Base-by-base conservation (phyloP, 169 alveolate species). In the Babesia gibsoni region DNA sequence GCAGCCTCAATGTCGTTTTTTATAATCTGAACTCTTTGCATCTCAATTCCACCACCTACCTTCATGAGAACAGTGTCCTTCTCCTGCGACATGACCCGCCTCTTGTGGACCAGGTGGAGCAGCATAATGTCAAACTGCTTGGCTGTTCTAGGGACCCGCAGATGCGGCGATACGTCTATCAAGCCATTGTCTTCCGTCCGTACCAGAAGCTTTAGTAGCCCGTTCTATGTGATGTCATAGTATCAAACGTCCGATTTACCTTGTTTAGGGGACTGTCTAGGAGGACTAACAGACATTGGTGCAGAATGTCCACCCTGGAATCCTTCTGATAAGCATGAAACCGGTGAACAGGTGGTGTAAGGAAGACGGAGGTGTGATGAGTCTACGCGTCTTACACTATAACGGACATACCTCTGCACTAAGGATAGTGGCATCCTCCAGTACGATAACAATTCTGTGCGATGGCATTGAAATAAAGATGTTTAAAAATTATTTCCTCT, bases 241-340 rank as follows among this genome's bases (percentile, higher is more conserved):
- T 14, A 10, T 3, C 22, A 5, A n/a, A 29, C 14, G 29, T 39
- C 5, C 27, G n/a, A 23, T 23, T 30, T 69, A 79, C 88, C 88
- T 79, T 79, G 32, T 67, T 68, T 42, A 93, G 73, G 1, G 95
- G 94, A 25, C 92, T 83, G 77, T 93, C 96, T 70, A 89, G 77
- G 49, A 93, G 83, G 45, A 89, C 85, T 54, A 93, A 75, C 32
- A 93, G 65, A 54, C 95, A 93, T 65, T 93, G 97, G 85, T 93
- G 96, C 39, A 93, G 73, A 18, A 93, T 91, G 45, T 93, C 97
- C 7, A 93, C 91, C 46, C 97, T 69, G 52, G 83, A 89, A 39
- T 91, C 92, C 81, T 90, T 84, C 49, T 82, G 70, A 32, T 74
- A 52, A 29, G 75, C 53, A 29, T 83, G 58, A 12, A 25, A 37